Evolutionary conservation across 1,284 basidiomycete species (phyloP).

Genomic region (Puccinia horiana): DNA sequence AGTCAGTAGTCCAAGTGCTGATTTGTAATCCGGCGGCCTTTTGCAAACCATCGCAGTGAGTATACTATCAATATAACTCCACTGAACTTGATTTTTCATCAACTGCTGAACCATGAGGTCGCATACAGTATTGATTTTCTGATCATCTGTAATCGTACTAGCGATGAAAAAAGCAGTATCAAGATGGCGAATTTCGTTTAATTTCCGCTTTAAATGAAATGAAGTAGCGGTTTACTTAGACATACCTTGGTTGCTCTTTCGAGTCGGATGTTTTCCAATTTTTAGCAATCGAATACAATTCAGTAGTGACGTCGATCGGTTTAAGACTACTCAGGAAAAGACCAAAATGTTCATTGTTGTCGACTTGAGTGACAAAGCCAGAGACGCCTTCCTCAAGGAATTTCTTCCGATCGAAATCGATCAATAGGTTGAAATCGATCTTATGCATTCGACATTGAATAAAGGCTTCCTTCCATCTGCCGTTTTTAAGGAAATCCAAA

Average conservation of each 20-base stretch:
- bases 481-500: conserved; percentile 49
- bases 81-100: conserved; percentile 68
- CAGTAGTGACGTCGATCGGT: conserved; percentile 59
- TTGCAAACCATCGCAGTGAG: conserved; percentile 91
- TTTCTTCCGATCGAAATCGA: conserved; percentile 72
- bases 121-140: conserved; percentile 72
- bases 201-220: too few species aligned
- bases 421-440: conserved; percentile 83
- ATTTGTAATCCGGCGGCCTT: conserved; percentile 85
- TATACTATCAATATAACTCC: conserved; percentile 83
- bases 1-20: conserved; percentile 75
- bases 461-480: conserved; percentile 77
- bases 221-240: too few species aligned
- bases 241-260: neutral
- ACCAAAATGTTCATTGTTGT: conserved; percentile 88
- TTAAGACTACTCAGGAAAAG: conserved; percentile 83
- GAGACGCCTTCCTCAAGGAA: conserved; percentile 68
- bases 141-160: conserved; percentile 55
- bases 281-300: conserved; percentile 27
- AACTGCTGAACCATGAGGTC: conserved; percentile 75
- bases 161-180: conserved; percentile 29
- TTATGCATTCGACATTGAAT: conserved; percentile 87
- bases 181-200: too few species aligned
- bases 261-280: conserved; percentile 25
- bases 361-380: conserved; percentile 78